Evolutionary conservation across 2,329 filamentous ascomycete genomes (phyloP).

Genomic region (Plectosphaerella cucumerina): DNA sequence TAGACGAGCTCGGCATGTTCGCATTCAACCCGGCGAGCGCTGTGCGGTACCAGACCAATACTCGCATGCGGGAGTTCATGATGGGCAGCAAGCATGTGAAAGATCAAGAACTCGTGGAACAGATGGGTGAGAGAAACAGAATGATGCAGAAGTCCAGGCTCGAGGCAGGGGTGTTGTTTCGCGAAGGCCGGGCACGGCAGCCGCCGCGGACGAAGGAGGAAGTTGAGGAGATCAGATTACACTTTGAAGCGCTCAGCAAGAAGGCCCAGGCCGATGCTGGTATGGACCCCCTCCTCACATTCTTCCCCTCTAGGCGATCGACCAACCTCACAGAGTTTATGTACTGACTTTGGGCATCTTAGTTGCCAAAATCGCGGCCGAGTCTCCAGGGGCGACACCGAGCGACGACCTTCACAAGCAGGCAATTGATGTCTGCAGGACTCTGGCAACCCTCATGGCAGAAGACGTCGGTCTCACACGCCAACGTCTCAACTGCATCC

Average conservation of each 20-base stretch:
- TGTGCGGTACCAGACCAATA: not conserved
- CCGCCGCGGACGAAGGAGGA: not conserved
- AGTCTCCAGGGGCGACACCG: too few species aligned
- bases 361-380: too few species aligned
- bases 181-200: not conserved
- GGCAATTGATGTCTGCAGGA: too few species aligned
- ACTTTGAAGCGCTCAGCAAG: too few species aligned
- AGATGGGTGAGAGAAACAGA: not conserved
- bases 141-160: not conserved
- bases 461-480: not conserved
- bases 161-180: not conserved
- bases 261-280: too few species aligned
- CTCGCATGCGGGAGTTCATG: not conserved
- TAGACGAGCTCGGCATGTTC: constrained; percentile 1
- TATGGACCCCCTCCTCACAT: too few species aligned
- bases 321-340: too few species aligned
- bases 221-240: not conserved
- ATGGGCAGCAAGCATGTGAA: not conserved
- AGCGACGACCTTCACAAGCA: too few species aligned
- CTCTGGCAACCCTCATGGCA: not conserved
- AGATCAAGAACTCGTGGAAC: not conserved
- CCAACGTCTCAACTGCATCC: not conserved
- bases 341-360: too few species aligned
- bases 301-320: too few species aligned
- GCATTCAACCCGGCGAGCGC: constrained; percentile 11